Evolutionary conservation across 768 basidiomycete genomes (phyloP).

Genomic region (Rhizopogon vesiculosus): DNA sequence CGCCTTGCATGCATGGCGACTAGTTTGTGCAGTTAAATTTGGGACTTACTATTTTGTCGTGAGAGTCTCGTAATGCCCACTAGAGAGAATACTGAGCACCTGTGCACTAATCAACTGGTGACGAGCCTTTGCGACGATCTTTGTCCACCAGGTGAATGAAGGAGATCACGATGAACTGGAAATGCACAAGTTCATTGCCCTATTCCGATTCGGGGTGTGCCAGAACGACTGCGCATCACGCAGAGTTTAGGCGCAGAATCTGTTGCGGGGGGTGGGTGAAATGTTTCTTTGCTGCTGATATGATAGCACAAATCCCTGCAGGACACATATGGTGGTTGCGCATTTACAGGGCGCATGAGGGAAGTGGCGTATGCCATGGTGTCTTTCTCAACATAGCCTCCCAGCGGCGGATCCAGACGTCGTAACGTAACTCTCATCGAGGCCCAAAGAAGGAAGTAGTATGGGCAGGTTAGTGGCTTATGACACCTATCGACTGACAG

Average conservation of each 20-base stretch:
- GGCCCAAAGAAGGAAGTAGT: background rate
- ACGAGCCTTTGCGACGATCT: conserved; percentile 22
- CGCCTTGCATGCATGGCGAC: conserved; percentile 49
- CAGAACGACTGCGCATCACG: conserved; percentile 58
- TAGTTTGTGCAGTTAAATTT: background rate
- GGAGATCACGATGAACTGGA: too few species aligned
- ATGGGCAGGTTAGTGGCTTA: too few species aligned
- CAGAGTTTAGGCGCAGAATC: conserved; percentile 49
- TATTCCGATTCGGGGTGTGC: conserved; percentile 47
- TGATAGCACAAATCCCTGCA: background rate
- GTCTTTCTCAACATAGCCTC: background rate
- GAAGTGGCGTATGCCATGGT: background rate
- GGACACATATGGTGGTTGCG: background rate
- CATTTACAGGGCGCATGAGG: too few species aligned
- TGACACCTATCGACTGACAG: too few species aligned
- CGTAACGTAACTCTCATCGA: background rate
- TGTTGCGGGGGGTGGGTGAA: conserved; percentile 37
- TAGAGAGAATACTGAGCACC: background rate
- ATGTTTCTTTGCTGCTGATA: background rate
- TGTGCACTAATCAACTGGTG: conserved; percentile 17
- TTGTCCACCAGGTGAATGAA: too few species aligned
- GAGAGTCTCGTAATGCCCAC: background rate
- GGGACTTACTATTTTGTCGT: background rate
- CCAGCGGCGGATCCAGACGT: background rate
- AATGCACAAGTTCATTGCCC: conserved; percentile 41